Base-by-base conservation (phyloP, 2,329 filamentous ascomycete species). In the Dothistroma septosporum region DNA sequence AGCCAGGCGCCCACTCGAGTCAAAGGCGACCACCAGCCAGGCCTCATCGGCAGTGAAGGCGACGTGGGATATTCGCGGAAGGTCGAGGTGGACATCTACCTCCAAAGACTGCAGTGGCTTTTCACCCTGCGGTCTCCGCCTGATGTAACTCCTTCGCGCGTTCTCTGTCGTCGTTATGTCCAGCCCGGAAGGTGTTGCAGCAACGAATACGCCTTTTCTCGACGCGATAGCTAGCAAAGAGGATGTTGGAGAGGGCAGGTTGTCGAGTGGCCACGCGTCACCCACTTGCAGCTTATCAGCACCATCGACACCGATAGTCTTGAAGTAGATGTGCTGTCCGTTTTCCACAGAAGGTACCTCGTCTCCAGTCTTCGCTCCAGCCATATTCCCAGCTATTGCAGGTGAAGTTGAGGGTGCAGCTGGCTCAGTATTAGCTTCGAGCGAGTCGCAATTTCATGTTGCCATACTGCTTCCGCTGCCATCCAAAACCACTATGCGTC, bases 21-120 rank as follows among this genome's bases (percentile, higher is more conserved):
- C 90, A 2, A 91, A 90, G 11, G 91, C 91, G 28, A 97, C 80
- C 37, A 96, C 84, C 62, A 99, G 79, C 68, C 89, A 91, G 68
- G 85, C 86, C 73, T 97, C 95, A 70, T 95, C 90, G n/a, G 90
- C 85, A 0, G 91, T 93, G 74, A 99, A 99, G 16, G 88, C 87
- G 21, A 99, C 81, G 74, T 99, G 94, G 11, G 91, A 95, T 57
- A 96, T 84, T 68, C 89, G 87, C 70, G 89, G 85, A 69, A 95
- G 82, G 1, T 86, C 80, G 7, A 97, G 83, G 64, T 88, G 86
- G 58, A 88, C 78, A 64, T 92, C 82, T 82, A 63, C 87, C 86
- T 58, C 73, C 70, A 67, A 79, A 82, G 14, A 60, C 44, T 56
- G 63, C 57, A 22, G 41, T 53, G 41, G 41, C 14, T 44, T 66